phyloP scores from a whole-genome alignment of 2,329 filamentous ascomycete species.

The Scedosporium aurantiacum region DNA sequence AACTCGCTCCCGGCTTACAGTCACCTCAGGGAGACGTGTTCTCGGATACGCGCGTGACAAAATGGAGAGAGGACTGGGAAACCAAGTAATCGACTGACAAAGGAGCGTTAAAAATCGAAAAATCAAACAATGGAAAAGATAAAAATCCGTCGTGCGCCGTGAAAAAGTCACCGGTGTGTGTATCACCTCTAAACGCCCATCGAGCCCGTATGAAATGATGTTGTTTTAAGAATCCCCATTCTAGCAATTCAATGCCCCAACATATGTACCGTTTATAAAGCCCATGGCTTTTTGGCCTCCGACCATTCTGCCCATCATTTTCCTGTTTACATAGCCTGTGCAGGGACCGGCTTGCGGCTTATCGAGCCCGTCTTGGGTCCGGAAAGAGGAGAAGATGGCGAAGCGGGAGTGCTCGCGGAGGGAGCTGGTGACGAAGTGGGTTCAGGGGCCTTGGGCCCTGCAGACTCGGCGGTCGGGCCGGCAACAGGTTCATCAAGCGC shows the following conservation, averaged over 20 bases:
- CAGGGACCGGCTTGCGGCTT: constrained; percentile 45
- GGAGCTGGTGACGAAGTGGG: background rate
- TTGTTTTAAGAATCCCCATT: background rate
- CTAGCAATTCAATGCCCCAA: background rate
- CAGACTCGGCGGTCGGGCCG: background rate
- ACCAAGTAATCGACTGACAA: background rate
- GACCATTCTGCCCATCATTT: background rate
- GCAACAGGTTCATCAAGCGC: background rate
- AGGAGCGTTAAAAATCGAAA: background rate
- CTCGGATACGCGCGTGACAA: background rate
- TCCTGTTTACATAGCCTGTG: constrained; percentile 34
- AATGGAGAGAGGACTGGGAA: background rate
- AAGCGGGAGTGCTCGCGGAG: background rate
- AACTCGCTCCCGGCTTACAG: background rate
- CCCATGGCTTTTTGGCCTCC: background rate
- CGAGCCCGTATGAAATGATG: constrained; percentile 7
- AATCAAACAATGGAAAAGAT: background rate
- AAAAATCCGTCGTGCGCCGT: background rate
- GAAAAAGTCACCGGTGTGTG: background rate
- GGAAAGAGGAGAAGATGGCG: constrained; percentile 17
- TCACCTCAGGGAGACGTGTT: background rate
- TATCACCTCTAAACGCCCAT: constrained; percentile 10
- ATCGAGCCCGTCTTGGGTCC: constrained; percentile 30
- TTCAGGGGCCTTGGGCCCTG: background rate
- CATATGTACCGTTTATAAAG: background rate